Percentiles rank a stretch among this genome's conserved stretches.
Conservation (phyloP, 805 yeast genomes). For the Candida succiphila region DNA sequence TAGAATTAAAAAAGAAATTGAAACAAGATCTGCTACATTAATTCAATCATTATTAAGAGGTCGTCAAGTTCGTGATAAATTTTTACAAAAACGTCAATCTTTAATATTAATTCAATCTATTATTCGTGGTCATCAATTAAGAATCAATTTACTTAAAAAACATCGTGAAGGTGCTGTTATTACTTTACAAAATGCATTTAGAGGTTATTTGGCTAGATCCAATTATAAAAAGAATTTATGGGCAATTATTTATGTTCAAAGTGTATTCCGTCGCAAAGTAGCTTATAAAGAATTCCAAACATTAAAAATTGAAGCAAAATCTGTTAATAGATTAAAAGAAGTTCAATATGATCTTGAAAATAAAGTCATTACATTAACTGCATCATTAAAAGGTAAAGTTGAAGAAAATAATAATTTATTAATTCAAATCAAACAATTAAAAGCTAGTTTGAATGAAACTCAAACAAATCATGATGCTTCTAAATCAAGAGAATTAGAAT, state of each 20-base stretch:
- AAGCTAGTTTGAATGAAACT: conserved; percentile 42
- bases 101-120: conserved; percentile 35
- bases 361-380: conserved; percentile 94
- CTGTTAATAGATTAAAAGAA: conserved; percentile 82
- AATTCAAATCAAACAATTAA: conserved; percentile 47
- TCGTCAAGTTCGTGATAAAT: conserved; percentile 32
- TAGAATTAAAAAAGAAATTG: conserved; percentile 43
- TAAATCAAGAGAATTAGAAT: conserved; percentile 45
- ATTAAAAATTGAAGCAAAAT: conserved; percentile 81
- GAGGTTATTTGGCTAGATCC: conserved; percentile 57
- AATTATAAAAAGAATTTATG: conserved; percentile 34
- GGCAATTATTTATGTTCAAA: conserved; percentile 65
- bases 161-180: conserved; percentile 57
- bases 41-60: conserved; percentile 67
- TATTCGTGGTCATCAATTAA: conserved; percentile 41
- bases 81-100: conserved; percentile 24
- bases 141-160: conserved; percentile 38
- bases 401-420: conserved; percentile 72
- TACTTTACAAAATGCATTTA: conserved; percentile 61
- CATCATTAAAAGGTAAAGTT: conserved; percentile 66
- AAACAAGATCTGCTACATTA: conserved; percentile 50
- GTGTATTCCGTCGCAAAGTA: conserved; percentile 61
- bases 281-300: conserved; percentile 59
- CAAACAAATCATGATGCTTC: conserved; percentile 41
- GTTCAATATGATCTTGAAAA: conserved; percentile 91